Base-by-base conservation (phyloP, 2,329 filamentous ascomycete species). In the Alternaria gaisen region DNA sequence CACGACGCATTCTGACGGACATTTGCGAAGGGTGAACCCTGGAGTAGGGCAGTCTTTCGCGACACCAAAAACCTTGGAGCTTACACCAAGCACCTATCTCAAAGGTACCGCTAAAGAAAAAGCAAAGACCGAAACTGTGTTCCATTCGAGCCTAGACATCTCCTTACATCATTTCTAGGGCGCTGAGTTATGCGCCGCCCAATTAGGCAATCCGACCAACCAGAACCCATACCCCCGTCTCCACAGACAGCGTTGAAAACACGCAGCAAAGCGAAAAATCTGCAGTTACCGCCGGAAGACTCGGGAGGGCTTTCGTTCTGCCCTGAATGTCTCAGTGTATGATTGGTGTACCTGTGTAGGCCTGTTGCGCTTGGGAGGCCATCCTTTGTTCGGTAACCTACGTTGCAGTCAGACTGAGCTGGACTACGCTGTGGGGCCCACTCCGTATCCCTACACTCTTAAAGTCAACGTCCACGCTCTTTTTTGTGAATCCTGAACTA, bases 181-280 rank as follows among this genome's bases (percentile, higher is more conserved):
- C 38, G 26, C 40, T 53, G 51, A 44, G 51, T n/a, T 53, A 53
- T 53, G 51, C 40, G 40, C 51, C 40, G 51, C 44, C 44, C 20
- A 41, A 51, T 51, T 41, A 57, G 22, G 54, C 44, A 57, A 51
- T 56, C 54, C 40, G 54, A 56, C 54, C 54, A 56, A 57, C 54
- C 54, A 57, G 46, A 50, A 26, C 32, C 40, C 26, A 36, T 42
- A 34, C 30, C 26, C 22, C 46, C 46, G 28, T 22, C 18, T 32
- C 46, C 47, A 51, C 44, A 50, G 40, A 46, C 46, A 51, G 36
- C 18, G 34, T 36, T 42, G 36, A 47, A 34, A 43, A 51, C 46
- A 57, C 26, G 36, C 38, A n/a, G 54, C 54, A 36, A 30, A 41
- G 46, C 54, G 46, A 41, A 51, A 57, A 52, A 22, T 51, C 54